Evolutionary conservation across 2,329 filamentous ascomycete species (phyloP).

Genomic region (Paracamarosporium sp.): DNA sequence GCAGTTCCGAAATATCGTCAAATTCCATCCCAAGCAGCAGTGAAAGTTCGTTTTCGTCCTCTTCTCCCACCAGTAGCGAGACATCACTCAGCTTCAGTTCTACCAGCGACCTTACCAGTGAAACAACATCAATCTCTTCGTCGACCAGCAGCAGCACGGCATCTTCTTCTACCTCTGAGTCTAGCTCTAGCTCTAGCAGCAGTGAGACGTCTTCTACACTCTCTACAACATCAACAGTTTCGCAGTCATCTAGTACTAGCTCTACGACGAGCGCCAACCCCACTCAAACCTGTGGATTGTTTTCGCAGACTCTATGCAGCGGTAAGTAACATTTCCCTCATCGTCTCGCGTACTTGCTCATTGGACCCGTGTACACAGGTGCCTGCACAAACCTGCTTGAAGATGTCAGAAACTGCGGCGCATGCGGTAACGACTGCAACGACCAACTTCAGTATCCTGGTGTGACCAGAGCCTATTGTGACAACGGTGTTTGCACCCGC

Average conservation of each 20-base stretch:
- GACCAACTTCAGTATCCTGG: conserved; percentile 12
- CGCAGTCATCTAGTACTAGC: conserved; percentile 5
- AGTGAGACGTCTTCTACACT: neutral
- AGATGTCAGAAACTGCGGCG: conserved; percentile 33
- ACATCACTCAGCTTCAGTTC: neutral
- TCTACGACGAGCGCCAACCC: conserved; percentile 1
- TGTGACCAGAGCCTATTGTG: conserved; percentile 20
- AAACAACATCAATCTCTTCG: neutral
- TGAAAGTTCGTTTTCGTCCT: neutral
- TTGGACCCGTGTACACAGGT: conserved; percentile 21
- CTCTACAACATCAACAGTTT: neutral
- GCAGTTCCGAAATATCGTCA: neutral
- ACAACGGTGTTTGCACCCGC: conserved; percentile 43
- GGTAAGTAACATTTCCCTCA: neutral
- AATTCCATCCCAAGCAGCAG: conserved; percentile 2
- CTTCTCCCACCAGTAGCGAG: conserved; percentile 5
- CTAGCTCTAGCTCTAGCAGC: conserved; percentile 4
- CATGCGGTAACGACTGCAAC: conserved; percentile 33
- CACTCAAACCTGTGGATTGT: neutral
- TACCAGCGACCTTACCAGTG: conserved; percentile 6
- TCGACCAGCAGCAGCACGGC: conserved; percentile 1
- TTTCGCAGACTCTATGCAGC: conserved; percentile 15
- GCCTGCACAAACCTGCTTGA: conserved; percentile 30
- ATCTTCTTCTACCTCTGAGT: no score
- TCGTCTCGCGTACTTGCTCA: conserved; percentile 6